A percentile compares a stretch with the other conserved stretches of the same genome.
These are phyloP conservation scores for Annona squamosa DNA, from an alignment of 164 flowering plant genomes.

Conservation along the genomic window DNA sequence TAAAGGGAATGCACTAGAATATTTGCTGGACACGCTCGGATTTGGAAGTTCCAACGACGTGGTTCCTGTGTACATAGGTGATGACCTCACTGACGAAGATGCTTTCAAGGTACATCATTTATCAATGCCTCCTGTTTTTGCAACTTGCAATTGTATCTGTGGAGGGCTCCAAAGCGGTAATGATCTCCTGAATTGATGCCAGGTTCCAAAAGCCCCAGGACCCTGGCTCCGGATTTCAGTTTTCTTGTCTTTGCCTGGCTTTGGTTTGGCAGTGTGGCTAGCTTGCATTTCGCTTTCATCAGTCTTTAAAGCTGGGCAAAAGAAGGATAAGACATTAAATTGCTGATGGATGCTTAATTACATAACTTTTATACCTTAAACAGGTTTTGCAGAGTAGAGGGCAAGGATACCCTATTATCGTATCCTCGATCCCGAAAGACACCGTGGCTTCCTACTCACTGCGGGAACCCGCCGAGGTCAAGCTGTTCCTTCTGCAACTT, in stretches of 20 bases:
- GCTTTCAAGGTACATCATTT: conserved; percentile 72
- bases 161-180: no score
- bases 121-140: no score
- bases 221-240: no score
- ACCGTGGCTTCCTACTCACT: conserved; percentile 75
- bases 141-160: not conserved
- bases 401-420: conserved; percentile 84
- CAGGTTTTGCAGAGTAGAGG: conserved; percentile 51
- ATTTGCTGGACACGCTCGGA: conserved; percentile 32
- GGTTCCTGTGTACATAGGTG: conserved; percentile 82
- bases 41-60: conserved; percentile 48
- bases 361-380: not conserved
- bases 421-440: conserved; percentile 72
- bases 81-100: conserved; percentile 92
- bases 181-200: no score
- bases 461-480: conserved; percentile 73
- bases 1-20: conserved; percentile 18
- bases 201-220: no score
- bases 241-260: no score
- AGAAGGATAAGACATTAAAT: no score
- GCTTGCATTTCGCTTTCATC: no score
- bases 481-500: conserved; percentile 1
- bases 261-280: no score
- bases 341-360: no score
- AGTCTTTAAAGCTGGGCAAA: no score